Percentiles rank a stretch among this genome's conserved stretches.
Evolutionary conservation across 2,329 filamentous ascomycete species (phyloP).

Genomic region (Colletotrichum kahawae): DNA sequence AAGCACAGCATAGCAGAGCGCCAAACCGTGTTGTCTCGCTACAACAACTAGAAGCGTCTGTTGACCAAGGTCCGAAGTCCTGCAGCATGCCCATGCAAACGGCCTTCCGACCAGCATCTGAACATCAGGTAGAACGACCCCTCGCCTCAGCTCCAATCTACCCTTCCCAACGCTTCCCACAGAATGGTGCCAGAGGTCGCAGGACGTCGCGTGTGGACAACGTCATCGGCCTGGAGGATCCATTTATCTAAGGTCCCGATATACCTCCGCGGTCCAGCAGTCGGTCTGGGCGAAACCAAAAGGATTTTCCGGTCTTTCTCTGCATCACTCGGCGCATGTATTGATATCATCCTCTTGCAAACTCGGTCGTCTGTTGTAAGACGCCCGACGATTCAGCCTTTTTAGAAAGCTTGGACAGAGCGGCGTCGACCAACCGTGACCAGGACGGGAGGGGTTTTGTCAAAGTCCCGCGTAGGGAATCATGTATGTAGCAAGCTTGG

Average conservation of each 20-base stretch:
- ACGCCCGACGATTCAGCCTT: not conserved
- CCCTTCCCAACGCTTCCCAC: not conserved
- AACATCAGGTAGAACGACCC: not conserved
- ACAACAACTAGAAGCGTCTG: not conserved
- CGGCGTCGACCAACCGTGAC: not conserved
- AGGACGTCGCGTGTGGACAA: not conserved
- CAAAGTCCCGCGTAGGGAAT: not conserved
- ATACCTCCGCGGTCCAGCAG: not conserved
- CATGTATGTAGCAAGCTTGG: slow-evolving; percentile 13
- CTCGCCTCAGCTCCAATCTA: slow-evolving; percentile 12
- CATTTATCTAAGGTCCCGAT: slow-evolving; percentile 7
- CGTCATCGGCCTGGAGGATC: slow-evolving; percentile 11
- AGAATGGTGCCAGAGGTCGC: not conserved
- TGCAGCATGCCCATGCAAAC: slow-evolving; percentile 1
- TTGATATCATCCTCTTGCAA: not conserved
- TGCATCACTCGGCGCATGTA: slow-evolving; percentile 18
- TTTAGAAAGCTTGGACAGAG: slow-evolving; percentile 15
- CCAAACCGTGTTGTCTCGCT: not conserved
- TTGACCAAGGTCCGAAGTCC: not conserved
- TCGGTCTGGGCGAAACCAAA: not conserved
- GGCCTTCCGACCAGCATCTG: not conserved
- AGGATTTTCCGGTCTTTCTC: not conserved
- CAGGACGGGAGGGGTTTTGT: not conserved
- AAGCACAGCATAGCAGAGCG: not conserved
- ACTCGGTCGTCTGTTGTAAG: not conserved